Evolutionary conservation across 805 yeast genomes (phyloP), one percentile per base, ranked within the genome.

Genomic region (Sporopachydermia lactativora): DNA sequence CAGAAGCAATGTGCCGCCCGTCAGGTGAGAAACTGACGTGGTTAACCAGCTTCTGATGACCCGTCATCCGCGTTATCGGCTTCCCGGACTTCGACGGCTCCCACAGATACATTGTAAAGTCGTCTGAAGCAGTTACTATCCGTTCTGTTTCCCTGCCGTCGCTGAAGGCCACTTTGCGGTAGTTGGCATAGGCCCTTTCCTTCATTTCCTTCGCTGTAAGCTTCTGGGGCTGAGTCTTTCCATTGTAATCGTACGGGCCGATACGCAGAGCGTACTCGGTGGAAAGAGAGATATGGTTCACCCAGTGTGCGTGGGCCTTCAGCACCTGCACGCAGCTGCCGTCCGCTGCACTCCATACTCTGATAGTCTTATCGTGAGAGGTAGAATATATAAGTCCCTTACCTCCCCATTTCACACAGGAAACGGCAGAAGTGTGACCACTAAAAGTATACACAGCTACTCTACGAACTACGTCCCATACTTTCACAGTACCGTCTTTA

Each of bases 321-420:
- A 92, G 64, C 2, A 85, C 77, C 55, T 82, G 84, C 24, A 81
- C 66, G 49, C 94, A 74, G 49, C 72, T 73, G 19, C 96, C 97
- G 38, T 71, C 73, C 35, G 68, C 63, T 3, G 83, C 75, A 52
- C 83, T 89, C 98, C 98, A 92, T 1, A 82, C 83, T 58, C 78
- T 81, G 47, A 92, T 80, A 3, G 96, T 82, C 55, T 88, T 89
- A 59, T 92, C 98, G 54, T 92, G 97, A 5, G 96, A 86, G 1
- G 83, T 88, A 19, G 94, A 75, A 58, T 88, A 92, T 28, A 92
- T 68, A 15, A 80, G 66, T 41, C 86, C 84, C 37, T 75, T 64
- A 2, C 98, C 98, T 43, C 96, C 83, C 98, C 98, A 92, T 58
- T 79, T 86, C n/a, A 88, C 94, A 62, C 96, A 85, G 1, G 95